These are phyloP conservation scores for Lentinula sp. DNA, from an alignment of 768 basidiomycete genomes.

Conservation along the genomic window DNA sequence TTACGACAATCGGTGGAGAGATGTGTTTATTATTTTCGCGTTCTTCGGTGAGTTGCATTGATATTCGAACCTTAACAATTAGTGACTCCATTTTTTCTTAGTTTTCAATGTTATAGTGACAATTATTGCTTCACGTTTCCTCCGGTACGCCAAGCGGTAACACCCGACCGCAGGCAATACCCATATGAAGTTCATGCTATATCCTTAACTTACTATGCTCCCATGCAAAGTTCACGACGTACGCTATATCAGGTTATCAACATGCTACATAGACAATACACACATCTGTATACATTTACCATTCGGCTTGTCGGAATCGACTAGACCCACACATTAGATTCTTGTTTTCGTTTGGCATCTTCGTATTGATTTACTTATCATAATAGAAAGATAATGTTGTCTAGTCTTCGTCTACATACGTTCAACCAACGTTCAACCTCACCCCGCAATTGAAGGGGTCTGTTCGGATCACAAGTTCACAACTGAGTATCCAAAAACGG, in stretches of 20 bases:
- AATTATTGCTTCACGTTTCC: slow-evolving; percentile 63
- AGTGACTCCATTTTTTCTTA: slow-evolving; percentile 13
- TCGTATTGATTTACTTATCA: not conserved
- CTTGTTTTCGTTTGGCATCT: not conserved
- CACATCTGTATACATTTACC: not conserved
- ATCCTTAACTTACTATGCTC: not conserved
- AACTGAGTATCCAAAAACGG: not conserved
- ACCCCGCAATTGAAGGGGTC: too few relatives aligned
- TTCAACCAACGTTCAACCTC: too few relatives aligned
- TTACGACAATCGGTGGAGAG: slow-evolving; percentile 60
- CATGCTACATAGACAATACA: not conserved
- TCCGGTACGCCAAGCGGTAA: slow-evolving; percentile 66
- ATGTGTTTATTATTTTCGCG: slow-evolving; percentile 59
- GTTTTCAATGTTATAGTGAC: slow-evolving; percentile 68
- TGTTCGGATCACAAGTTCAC: not conserved
- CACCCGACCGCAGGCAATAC: not conserved
- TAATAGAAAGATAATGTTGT: not conserved
- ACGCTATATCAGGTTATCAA: not conserved
- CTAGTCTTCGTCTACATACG: too few relatives aligned
- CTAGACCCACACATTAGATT: not conserved
- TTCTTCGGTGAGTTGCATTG: slow-evolving; percentile 41
- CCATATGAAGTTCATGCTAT: not conserved
- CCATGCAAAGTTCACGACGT: not conserved
- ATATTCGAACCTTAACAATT: not conserved
- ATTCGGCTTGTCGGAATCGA: not conserved